phyloP scores from a whole-genome alignment of 1,284 basidiomycete species.

The Ustilago loliicola region DNA sequence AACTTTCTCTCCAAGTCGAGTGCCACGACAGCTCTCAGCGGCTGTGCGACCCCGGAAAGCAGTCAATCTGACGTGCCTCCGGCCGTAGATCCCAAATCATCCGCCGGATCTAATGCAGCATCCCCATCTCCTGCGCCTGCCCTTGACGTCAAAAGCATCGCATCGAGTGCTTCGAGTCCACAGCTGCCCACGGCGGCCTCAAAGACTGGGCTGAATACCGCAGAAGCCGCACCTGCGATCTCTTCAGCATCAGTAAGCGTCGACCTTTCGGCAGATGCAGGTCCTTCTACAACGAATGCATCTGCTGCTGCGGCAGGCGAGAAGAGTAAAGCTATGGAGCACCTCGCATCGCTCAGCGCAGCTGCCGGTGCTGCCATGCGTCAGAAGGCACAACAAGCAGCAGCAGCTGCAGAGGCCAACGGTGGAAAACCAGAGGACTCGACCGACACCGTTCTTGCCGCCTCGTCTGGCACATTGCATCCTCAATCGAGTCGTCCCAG shows the following conservation, averaged over 20 bases:
- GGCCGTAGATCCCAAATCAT: slow-evolving; percentile 14
- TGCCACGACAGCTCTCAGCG: slow-evolving; percentile 53
- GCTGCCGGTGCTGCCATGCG: slow-evolving; percentile 54
- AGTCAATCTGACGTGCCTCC: slow-evolving; percentile 23
- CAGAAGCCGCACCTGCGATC: neutral
- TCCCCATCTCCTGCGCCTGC: slow-evolving; percentile 1
- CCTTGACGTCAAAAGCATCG: neutral
- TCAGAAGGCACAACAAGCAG: slow-evolving; percentile 40
- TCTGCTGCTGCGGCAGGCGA: slow-evolving; percentile 15
- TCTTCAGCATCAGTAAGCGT: neutral
- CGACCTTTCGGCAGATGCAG: neutral
- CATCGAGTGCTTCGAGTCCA: slow-evolving; percentile 10
- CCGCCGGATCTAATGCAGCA: neutral
- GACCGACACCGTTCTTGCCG: slow-evolving; percentile 22
- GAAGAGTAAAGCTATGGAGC: slow-evolving; percentile 56
- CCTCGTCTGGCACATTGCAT: slow-evolving; percentile 16
- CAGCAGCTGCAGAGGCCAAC: slow-evolving; percentile 17
- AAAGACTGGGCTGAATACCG: neutral
- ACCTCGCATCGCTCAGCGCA: slow-evolving; percentile 56
- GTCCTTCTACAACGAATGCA: slow-evolving; percentile 6
- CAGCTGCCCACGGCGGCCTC: slow-evolving; percentile 8
- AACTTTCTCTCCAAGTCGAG: slow-evolving; percentile 44
- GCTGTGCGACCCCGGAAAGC: slow-evolving; percentile 46
- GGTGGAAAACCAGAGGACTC: slow-evolving; percentile 27
- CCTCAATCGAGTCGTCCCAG: slow-evolving; percentile 39